phyloP scores from a whole-genome alignment of 129 eudicot species.

The Centrapalus pauciflorus region DNA sequence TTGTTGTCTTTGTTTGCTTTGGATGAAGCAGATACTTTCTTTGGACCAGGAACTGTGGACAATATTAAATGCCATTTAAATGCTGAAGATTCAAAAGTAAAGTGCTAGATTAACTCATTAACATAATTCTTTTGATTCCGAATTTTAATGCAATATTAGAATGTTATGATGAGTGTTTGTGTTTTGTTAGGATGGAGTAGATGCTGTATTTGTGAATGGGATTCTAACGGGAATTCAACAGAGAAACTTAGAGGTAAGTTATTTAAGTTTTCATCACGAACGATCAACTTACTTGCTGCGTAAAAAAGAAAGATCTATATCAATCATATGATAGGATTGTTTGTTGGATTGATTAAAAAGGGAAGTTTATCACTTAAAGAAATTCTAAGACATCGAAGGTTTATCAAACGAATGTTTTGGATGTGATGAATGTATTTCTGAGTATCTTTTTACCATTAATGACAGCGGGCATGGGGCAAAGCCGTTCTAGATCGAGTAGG shows the following conservation, averaged over 20 bases:
- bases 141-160: neutral
- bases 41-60: constrained; percentile 81
- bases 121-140: neutral
- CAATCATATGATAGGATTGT: neutral
- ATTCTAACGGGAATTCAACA: constrained; percentile 78
- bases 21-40: constrained; percentile 69
- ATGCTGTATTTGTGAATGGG: constrained; percentile 88
- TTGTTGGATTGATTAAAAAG: neutral
- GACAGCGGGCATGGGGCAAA: constrained; percentile 74
- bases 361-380: neutral
- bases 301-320: no score
- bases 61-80: constrained; percentile 66
- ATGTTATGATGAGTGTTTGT: neutral
- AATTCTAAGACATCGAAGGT: neutral
- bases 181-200: constrained; percentile 57
- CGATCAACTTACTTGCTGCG: neutral
- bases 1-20: neutral
- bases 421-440: neutral
- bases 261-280: neutral
- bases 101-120: constrained; percentile 11
- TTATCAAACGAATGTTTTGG: no score
- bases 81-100: constrained; percentile 55
- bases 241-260: constrained; percentile 83
- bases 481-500: constrained; percentile 99
- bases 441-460: neutral